Evolutionary conservation across 139 green algal species (phyloP), one percentile per base, ranked within the genome.

Genomic region (Nannochloris sp.): DNA sequence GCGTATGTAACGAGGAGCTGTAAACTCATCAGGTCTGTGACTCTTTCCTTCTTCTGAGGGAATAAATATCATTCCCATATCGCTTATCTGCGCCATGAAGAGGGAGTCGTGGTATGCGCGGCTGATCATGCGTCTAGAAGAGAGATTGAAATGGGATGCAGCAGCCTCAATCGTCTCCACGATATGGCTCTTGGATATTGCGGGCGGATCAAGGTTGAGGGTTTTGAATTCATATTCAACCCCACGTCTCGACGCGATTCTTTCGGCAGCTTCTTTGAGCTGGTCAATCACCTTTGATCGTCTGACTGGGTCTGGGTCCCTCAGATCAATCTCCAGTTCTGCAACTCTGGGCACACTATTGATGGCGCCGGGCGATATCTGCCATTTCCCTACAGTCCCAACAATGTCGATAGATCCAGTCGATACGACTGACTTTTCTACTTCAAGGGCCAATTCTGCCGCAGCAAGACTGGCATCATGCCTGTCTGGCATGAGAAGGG

Each of bases 21-120:
- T 62, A 60, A 85, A 96, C 75, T 97, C 91, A 49, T 98, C 92
- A 2, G 92, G 91, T 14, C 88, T 70, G 66, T 97, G 92, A 63
- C 75, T 88, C 67, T 73, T 85, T 40, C 91, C 91, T 21, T 82
- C 81, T 50, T 65, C 51, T 63, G 92, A 98, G 15, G 92, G 92
- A 51, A 98, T 93, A 75, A 98, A 98, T 43, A 98, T 88, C 91
- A 98, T 98, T 57, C 75, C 91, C 3, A 81, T 91, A 31, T 84
- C 87, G 8, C 85, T 86, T 23, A 96, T 78, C 49, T 73, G 72
- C 4, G 92, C 83, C 91, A 98, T 97, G 75, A 98, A 97, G 11
- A 97, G 78, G 2, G 91, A 83, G 69, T 98, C 92, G 66, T 98
- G 92, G 70, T 98, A 98, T 2, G 92, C 92, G 1, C 93, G 67